Conservation (phyloP, 1,139 yeast species). For the Diutina sp. region DNA sequence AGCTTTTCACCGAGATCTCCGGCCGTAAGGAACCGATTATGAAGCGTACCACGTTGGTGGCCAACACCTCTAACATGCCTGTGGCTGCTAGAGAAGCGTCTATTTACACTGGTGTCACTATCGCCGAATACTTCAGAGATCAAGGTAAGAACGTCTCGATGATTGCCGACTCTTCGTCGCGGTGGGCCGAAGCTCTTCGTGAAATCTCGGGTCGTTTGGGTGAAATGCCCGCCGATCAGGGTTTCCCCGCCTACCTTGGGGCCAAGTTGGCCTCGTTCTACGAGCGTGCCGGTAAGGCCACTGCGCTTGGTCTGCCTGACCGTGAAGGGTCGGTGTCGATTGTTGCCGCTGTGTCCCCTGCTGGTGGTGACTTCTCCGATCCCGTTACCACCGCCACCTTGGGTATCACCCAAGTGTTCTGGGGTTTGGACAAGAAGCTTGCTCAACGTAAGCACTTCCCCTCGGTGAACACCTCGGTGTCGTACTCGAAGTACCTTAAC, state of each 20-base stretch:
- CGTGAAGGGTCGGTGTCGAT: conserved; percentile 95
- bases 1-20: conserved; percentile 74
- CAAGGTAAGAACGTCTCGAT: conserved; percentile 97
- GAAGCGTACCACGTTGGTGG: conserved; percentile 98
- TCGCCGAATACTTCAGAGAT: conserved; percentile 98
- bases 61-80: conserved; percentile 98
- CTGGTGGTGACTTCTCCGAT: conserved; percentile 99
- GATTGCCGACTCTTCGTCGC: conserved; percentile 99
- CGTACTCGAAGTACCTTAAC: conserved; percentile 91
- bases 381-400: conserved; percentile 97
- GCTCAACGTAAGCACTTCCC: conserved; percentile 99
- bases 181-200: conserved; percentile 99
- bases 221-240: conserved; percentile 99
- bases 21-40: conserved; percentile 97
- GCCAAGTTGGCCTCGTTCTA: conserved; percentile 97
- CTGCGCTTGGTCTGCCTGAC: conserved; percentile 91
- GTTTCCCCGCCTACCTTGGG: conserved; percentile 99
- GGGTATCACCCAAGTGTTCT: conserved; percentile 98
- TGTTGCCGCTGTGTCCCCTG: conserved; percentile 99
- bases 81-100: conserved; percentile 99
- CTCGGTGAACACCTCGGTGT: conserved; percentile 87
- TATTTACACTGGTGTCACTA: conserved; percentile 94
- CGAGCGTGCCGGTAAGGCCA: conserved; percentile 98
- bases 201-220: conserved; percentile 99
- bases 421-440: conserved; percentile 98